Conservation (phyloP, 208 protist species). For the Herpetomonas muscarum region DNA sequence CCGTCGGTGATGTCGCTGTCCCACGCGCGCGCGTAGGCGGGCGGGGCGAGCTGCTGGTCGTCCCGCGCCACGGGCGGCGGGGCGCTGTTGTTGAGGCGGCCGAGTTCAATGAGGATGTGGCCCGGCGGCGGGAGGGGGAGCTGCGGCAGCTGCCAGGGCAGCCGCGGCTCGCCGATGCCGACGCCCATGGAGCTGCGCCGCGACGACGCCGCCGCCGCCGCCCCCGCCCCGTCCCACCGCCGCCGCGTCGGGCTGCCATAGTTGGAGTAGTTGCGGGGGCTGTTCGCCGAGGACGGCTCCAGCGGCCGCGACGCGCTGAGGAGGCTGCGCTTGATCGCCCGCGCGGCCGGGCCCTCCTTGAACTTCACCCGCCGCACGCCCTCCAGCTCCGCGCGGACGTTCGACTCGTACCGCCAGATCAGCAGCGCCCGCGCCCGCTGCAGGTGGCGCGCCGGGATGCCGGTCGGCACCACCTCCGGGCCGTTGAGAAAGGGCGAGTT, state of each 20-base stretch:
- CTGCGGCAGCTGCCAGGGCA: no score
- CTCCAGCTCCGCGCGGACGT: constrained; percentile 26
- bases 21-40: constrained; percentile 20
- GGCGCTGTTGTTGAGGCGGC: neutral
- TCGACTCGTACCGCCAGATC: constrained; percentile 22
- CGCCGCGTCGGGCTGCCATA: no score
- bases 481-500: constrained; percentile 37
- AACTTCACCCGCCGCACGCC: constrained; percentile 21
- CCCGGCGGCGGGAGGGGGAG: no score
- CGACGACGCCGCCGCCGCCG: no score
- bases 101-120: neutral
- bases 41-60: neutral
- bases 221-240: no score
- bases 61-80: neutral
- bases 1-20: constrained; percentile 45
- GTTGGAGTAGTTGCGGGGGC: no score
- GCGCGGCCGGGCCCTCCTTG: constrained; percentile 7
- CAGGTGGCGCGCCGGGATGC: constrained; percentile 30
- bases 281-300: no score
- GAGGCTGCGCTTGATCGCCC: neutral
- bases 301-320: no score
- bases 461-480: constrained; percentile 29
- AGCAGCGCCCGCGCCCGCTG: constrained; percentile 33
- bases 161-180: no score
- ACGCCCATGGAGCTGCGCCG: no score